These are phyloP conservation scores for Aspergillus carlsbadensis DNA, from an alignment of 495 filamentous ascomycete species.

Conservation along the genomic window DNA sequence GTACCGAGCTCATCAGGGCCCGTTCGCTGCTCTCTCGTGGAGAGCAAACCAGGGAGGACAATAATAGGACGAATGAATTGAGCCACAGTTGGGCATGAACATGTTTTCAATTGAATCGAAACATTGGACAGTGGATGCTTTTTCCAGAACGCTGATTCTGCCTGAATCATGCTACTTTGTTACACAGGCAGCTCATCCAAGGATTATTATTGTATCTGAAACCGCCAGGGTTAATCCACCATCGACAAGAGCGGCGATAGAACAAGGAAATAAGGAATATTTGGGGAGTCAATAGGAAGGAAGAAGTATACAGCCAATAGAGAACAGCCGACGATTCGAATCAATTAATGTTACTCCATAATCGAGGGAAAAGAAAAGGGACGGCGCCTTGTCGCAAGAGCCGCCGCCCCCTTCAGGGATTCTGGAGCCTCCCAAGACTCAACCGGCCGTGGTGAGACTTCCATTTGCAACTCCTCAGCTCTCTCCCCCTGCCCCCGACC, in stretches of 20 bases:
- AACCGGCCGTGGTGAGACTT: slow-evolving; percentile 21
- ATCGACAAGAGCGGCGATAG: neutral
- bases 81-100: neutral
- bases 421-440: slow-evolving; percentile 9
- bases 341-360: neutral
- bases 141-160: neutral
- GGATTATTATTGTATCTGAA: slow-evolving; percentile 2
- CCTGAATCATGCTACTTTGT: neutral
- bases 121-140: neutral
- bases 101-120: neutral
- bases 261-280: neutral
- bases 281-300: neutral
- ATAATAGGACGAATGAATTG: neutral
- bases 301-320: neutral
- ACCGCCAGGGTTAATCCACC: neutral
- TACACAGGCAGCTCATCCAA: slow-evolving; percentile 1
- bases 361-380: neutral
- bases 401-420: slow-evolving; percentile 13
- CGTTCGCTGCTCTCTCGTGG: neutral
- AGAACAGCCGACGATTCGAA: neutral
- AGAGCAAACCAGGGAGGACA: neutral
- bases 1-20: neutral
- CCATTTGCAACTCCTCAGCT: slow-evolving; percentile 14
- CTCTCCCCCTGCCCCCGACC: slow-evolving; percentile 11
- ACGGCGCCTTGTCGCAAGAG: slow-evolving; percentile 1